Base-by-base conservation (phyloP, 2,329 filamentous ascomycete genomes). In the Neodidymelliopsis sp. region DNA sequence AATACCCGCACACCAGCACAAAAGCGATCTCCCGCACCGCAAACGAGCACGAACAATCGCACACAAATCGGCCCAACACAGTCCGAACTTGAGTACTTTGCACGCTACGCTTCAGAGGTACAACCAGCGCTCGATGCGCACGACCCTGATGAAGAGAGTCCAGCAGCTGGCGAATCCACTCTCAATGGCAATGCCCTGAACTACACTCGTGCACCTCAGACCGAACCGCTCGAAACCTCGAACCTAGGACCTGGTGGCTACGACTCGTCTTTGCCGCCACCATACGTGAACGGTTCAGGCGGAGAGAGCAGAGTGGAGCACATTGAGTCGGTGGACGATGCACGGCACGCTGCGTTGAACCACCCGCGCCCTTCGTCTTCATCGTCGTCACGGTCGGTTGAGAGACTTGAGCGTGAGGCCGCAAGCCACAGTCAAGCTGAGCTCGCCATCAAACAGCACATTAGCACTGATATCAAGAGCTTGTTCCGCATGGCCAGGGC, bases 91-190 rank as follows among this genome's bases (percentile, higher is more conserved):
- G 85, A 85, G 31, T 93, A 93, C 71, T 93, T 84, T 70, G 84
- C 87, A 13, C 85, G 87, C 66, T 93, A 94, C 69, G 86, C 88
- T 60, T 63, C 66, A n/a, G 79, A 83, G 55, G 88, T 93, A 7
- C 89, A 93, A 67, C 88, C 89, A 2, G 89, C 89, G 23, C 84
- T 93, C 79, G 90, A 93, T 71, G 84, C 84, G 46, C 85, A 92
- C 68, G 89, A 92, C 58, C 89, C 89, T n/a, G 87, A 91, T 60
- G 88, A 91, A 73, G 85, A 76, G 31, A 66, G 71, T 15, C 65
- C 78, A 2, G 77, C 74, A 11, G 57, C 67, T 8, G 70, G 76
- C 31, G 73, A 79, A 13, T 82, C 81, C 4, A 83, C 82, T 0
- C 69, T 86, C 23, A 77, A 79, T 34, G 83, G 83, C 18, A 74